Evolutionary conservation across 2,329 filamentous ascomycete genomes (phyloP).

Genomic region (Fusarium sacchari): DNA sequence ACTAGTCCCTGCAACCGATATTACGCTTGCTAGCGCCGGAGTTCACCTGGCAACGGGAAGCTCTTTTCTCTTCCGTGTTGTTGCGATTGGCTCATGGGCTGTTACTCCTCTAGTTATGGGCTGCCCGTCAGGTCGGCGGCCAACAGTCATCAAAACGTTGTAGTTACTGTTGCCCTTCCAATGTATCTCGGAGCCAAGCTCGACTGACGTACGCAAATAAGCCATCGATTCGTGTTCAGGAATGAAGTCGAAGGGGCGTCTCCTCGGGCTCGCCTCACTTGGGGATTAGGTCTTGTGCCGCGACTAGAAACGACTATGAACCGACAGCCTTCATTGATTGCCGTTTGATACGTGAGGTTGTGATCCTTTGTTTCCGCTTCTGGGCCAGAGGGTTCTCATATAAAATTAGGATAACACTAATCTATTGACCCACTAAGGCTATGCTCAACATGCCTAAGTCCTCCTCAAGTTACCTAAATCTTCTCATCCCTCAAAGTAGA

Average conservation of each 20-base stretch:
- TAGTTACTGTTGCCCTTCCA: too few species aligned
- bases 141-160: background rate
- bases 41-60: background rate
- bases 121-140: background rate
- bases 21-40: background rate
- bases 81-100: background rate
- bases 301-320: background rate
- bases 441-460: background rate
- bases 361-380: too few species aligned
- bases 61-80: background rate
- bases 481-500: background rate
- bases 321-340: too few species aligned
- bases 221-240: background rate
- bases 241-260: background rate
- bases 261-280: accelerated
- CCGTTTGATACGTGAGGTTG: too few species aligned
- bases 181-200: accelerated
- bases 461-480: background rate
- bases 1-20: accelerated
- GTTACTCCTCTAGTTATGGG: background rate
- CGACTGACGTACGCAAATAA: background rate
- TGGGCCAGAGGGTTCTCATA: accelerated
- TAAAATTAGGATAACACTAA: background rate
- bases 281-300: background rate
- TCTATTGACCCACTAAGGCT: background rate